Conservation (phyloP, 2,329 filamentous ascomycete species). For the Fonsecaea erecta region DNA sequence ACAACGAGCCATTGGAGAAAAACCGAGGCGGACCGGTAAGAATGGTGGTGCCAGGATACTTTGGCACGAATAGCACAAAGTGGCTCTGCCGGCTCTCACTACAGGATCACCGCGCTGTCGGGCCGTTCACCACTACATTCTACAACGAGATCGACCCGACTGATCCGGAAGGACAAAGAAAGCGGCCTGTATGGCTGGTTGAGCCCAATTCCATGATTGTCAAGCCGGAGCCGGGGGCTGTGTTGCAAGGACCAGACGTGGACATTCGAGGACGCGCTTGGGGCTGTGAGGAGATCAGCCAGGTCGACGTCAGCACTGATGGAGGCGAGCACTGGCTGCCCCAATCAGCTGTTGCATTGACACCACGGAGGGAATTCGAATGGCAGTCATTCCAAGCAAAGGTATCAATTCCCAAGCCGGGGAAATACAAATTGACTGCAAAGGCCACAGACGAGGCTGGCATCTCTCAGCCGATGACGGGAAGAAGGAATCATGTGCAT, state of each 20-base stretch:
- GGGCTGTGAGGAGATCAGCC: conserved; percentile 27
- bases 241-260: conserved; percentile 24
- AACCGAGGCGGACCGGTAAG: conserved; percentile 35
- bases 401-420: conserved; percentile 17
- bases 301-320: conserved; percentile 31
- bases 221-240: conserved; percentile 20
- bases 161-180: conserved; percentile 23
- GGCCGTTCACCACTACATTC: conserved; percentile 34
- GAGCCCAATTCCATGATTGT: conserved; percentile 36
- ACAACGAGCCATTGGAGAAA: conserved; percentile 29
- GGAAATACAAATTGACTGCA: conserved; percentile 25
- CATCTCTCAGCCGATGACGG: conserved; percentile 26
- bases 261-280: conserved; percentile 31
- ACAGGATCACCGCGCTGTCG: conserved; percentile 25
- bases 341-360: background rate
- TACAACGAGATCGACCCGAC: conserved; percentile 35
- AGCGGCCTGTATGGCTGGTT: conserved; percentile 32
- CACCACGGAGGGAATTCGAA: conserved; percentile 24
- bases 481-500: conserved; percentile 35
- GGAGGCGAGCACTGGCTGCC: conserved; percentile 24
- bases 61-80: conserved; percentile 35
- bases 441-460: conserved; percentile 26
- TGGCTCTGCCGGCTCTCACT: conserved; percentile 33
- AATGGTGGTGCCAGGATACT: conserved; percentile 34
- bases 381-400: conserved; percentile 31